phyloP scores from a whole-genome alignment of 345 rosid species.

The Chamaenerion angustifolium region DNA sequence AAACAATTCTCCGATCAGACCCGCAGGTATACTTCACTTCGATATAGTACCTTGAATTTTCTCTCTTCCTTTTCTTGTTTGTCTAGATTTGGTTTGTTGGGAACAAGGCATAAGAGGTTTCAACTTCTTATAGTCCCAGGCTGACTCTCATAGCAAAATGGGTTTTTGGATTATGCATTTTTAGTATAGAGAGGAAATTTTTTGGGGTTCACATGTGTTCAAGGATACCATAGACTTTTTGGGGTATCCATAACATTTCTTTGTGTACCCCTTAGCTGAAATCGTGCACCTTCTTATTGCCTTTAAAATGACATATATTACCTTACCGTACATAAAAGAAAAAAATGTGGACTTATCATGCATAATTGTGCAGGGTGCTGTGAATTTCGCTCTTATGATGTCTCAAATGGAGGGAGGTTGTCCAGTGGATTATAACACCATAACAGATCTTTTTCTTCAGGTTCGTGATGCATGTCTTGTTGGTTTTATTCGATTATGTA shows the following conservation, averaged over 20 bases:
- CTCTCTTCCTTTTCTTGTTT: background rate
- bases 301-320: background rate
- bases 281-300: too few species aligned
- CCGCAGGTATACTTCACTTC: conserved; percentile 50
- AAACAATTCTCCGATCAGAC: conserved; percentile 91
- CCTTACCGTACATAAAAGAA: background rate
- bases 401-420: conserved; percentile 99
- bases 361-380: conserved; percentile 58
- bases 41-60: background rate
- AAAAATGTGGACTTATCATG: background rate
- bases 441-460: conserved; percentile 97
- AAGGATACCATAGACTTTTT: too few species aligned
- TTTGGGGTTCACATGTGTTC: too few species aligned
- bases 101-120: background rate
- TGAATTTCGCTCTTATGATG: conserved; percentile 95
- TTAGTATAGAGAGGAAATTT: too few species aligned
- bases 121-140: too few species aligned
- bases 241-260: too few species aligned
- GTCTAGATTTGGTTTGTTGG: background rate
- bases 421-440: conserved; percentile 83
- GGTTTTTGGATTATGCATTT: too few species aligned
- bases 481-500: background rate
- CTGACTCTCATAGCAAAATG: too few species aligned
- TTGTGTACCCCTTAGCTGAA: too few species aligned
- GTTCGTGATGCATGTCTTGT: conserved; percentile 16